Conservation (phyloP, 495 filamentous ascomycete species). For the Aspergillus baeticus region DNA sequence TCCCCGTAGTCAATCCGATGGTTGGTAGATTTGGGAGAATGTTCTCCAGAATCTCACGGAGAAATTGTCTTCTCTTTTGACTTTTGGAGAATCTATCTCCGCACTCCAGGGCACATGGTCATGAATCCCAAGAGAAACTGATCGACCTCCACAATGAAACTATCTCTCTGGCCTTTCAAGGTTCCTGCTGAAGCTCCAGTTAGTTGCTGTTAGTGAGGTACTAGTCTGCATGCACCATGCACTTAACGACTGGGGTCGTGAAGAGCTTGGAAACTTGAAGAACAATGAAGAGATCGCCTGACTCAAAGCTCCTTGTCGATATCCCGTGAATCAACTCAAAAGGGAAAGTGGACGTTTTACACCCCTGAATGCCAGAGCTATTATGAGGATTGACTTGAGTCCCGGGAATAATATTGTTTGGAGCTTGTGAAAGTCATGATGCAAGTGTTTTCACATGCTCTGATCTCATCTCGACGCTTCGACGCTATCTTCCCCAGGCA, state of each 20-base stretch:
- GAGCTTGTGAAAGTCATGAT: conserved; percentile 5
- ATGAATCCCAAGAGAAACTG: not conserved
- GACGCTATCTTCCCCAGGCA: not conserved
- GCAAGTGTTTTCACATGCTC: conserved; percentile 5
- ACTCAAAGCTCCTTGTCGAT: too few species aligned
- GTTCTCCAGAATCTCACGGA: conserved; percentile 4
- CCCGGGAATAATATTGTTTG: not conserved
- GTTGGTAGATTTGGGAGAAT: conserved; percentile 1
- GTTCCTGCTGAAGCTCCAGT: conserved; percentile 1
- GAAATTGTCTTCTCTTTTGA: not conserved
- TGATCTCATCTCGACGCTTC: not conserved
- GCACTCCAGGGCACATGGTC: not conserved
- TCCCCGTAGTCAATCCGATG: conserved; percentile 5
- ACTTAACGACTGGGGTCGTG: not conserved
- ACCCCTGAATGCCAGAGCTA: too few species aligned
- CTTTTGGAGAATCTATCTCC: not conserved
- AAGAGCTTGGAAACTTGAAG: not conserved
- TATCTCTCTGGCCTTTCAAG: not conserved
- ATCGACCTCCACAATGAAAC: not conserved
- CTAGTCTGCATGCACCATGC: conserved; percentile 6
- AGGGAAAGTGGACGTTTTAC: too few species aligned
- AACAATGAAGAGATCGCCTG: not conserved
- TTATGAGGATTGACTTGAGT: too few species aligned
- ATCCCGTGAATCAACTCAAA: not conserved
- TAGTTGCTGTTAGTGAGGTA: conserved; percentile 8